phyloP scores from a whole-genome alignment of 2,329 filamentous ascomycete genomes.

The Aureobasidium subglaciale region DNA sequence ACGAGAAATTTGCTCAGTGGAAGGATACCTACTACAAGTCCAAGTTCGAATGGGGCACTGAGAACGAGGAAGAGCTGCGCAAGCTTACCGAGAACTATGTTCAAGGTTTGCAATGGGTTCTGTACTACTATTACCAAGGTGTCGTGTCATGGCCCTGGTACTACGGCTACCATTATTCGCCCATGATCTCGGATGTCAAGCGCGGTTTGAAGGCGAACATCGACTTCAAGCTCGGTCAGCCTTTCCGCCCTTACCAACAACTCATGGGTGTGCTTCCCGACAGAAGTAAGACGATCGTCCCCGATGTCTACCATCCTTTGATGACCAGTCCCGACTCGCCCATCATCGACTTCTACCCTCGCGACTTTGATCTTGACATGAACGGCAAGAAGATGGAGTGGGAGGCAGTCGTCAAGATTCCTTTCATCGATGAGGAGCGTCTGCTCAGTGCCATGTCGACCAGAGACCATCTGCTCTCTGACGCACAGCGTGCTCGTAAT shows the following conservation, averaged over 20 bases:
- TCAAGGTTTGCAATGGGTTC: slow-evolving; percentile 93
- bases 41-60: slow-evolving; percentile 84
- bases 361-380: slow-evolving; percentile 97
- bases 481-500: slow-evolving; percentile 75
- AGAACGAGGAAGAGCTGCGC: slow-evolving; percentile 71
- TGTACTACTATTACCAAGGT: slow-evolving; percentile 96
- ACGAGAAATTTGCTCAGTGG: slow-evolving; percentile 84
- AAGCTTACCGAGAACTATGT: slow-evolving; percentile 93
- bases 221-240: slow-evolving; percentile 88
- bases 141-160: slow-evolving; percentile 99
- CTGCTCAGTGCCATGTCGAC: slow-evolving; percentile 79
- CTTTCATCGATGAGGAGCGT: slow-evolving; percentile 90
- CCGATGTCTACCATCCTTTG: slow-evolving; percentile 74
- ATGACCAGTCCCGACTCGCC: slow-evolving; percentile 89
- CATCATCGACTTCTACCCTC: slow-evolving; percentile 95
- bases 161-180: slow-evolving; percentile 93
- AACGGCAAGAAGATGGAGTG: slow-evolving; percentile 99
- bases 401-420: slow-evolving; percentile 98
- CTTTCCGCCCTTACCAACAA: slow-evolving; percentile 91
- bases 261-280: slow-evolving; percentile 97
- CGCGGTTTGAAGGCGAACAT: slow-evolving; percentile 81
- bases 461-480: slow-evolving; percentile 68
- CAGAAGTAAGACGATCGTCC: slow-evolving; percentile 94
- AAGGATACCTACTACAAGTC: slow-evolving; percentile 87
- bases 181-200: slow-evolving; percentile 92